A percentile compares a stretch with the other conserved stretches of the same genome.
Evolutionary conservation across 495 filamentous ascomycete species (phyloP).

Genomic region (Halenospora varia): DNA sequence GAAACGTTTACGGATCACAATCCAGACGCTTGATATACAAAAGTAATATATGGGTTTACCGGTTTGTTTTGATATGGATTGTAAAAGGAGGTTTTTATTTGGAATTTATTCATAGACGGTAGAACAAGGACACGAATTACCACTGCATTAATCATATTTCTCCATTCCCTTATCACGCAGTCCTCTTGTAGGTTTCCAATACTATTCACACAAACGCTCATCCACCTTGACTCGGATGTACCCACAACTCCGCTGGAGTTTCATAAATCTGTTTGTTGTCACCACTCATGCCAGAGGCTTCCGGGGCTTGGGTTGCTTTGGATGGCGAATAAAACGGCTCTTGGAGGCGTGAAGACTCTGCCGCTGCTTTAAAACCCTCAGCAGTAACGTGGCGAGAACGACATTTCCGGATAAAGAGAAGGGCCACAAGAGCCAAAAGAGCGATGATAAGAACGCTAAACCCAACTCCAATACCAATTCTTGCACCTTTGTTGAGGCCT

Average conservation of each 20-base stretch:
- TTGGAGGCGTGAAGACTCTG: neutral
- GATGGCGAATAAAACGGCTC: neutral
- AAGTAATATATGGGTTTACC: neutral
- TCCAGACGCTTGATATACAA: neutral
- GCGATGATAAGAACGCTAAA: neutral
- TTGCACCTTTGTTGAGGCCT: neutral
- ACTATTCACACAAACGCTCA: too few species aligned
- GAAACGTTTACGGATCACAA: slow-evolving; percentile 5
- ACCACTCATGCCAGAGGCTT: neutral
- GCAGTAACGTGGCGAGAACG: neutral
- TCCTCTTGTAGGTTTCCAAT: too few species aligned
- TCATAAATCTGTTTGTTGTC: neutral
- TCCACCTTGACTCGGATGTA: neutral
- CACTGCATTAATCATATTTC: too few species aligned
- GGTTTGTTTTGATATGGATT: neutral
- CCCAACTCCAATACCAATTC: neutral
- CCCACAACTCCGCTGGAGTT: neutral
- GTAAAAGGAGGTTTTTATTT: neutral
- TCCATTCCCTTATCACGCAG: too few species aligned
- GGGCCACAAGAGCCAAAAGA: neutral
- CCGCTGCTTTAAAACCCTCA: neutral
- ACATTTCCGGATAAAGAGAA: neutral
- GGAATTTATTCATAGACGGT: too few species aligned
- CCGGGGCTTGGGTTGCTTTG: neutral
- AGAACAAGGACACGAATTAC: too few species aligned